Evolutionary conservation across 768 basidiomycete genomes (phyloP), one percentile per base, ranked within the genome.

Genomic region (Pleurotus tuoliensis): DNA sequence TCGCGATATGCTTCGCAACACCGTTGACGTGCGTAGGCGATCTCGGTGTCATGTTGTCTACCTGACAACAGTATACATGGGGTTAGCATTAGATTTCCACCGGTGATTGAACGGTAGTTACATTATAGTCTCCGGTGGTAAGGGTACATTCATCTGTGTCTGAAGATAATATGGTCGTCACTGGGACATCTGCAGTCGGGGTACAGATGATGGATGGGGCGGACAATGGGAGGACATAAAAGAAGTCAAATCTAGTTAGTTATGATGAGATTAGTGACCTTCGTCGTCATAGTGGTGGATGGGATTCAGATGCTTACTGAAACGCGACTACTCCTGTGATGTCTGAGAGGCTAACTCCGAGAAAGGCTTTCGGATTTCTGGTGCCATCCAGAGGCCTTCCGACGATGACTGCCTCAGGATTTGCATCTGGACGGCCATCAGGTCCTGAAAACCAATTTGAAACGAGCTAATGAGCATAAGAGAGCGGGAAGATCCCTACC

Each of bases 111-210:
- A 50, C 40, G 37, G 60, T 73, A 44, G 30, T 34, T 57, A 80
- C 82, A 62, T 86, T 87, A 65, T 84, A 86, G 64, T 83, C 82
- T 5, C 82, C 83, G 48, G 84, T 72, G 12, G 80, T 82, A 8
- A 84, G 57, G 5, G 66, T 62, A 63, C 81, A 83, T 3, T 65
- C 54, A 55, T 80, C 72, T 0, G 59, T 62, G 30, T 58, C 59
- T 3, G 65, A 63, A 3, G 71, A 72, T 7, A 61, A 60, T 25
- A 83, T 64, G 4, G 67, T 73, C 4, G 81, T 75, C 2, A 82
- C 72, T 12, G 69, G 64, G 4, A 75, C 65, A 1, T 56, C 60
- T 11, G 64, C 47, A 20, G 63, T 63, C 2, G 79, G 77, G 2
- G 52, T 65, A 2, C 77, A 70, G 12, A 79, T 63, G 39, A 86